These are phyloP conservation scores for Lantana camara DNA, from an alignment of 257 asterid genomes.

Conservation along the genomic window DNA sequence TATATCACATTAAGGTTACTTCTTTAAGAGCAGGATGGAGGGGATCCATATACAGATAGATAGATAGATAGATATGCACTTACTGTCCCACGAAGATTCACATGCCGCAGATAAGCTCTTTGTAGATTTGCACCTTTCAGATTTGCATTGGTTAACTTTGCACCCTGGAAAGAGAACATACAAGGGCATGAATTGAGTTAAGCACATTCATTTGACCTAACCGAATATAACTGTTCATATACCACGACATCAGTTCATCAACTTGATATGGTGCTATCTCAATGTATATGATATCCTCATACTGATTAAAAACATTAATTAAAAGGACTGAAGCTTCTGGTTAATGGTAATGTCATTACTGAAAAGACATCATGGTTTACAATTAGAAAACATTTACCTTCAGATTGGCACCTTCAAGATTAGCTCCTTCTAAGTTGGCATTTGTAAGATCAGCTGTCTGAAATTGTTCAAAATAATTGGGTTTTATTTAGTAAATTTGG, in stretches of 20 bases:
- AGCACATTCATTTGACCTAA: background rate
- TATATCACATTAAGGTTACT: background rate
- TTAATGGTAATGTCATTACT: background rate
- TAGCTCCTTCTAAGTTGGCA: slow-evolving; percentile 99
- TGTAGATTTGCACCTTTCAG: slow-evolving; percentile 95
- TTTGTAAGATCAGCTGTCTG: slow-evolving; percentile 96
- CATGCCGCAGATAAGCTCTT: slow-evolving; percentile 88
- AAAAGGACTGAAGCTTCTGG: background rate
- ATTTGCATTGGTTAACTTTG: slow-evolving; percentile 83
- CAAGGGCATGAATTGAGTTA: no score
- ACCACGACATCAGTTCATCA: background rate
- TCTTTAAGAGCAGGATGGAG: no score
- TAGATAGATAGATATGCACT: slow-evolving; percentile 37
- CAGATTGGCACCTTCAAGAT: slow-evolving; percentile 95
- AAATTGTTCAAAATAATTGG: slow-evolving; percentile 28
- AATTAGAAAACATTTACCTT: slow-evolving; percentile 51
- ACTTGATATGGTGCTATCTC: background rate
- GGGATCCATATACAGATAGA: background rate
- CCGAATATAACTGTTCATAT: background rate
- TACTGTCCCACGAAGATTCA: slow-evolving; percentile 86
- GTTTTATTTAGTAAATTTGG: slow-evolving; percentile 17
- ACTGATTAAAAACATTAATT: background rate
- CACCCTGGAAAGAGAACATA: slow-evolving; percentile 56
- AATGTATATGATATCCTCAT: background rate
- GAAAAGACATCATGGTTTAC: no score